Percentiles rank a stretch among this genome's conserved stretches.
These are phyloP conservation scores for Poa annua DNA, from an alignment of 176 grass and related monocot species.

Conservation along the genomic window DNA sequence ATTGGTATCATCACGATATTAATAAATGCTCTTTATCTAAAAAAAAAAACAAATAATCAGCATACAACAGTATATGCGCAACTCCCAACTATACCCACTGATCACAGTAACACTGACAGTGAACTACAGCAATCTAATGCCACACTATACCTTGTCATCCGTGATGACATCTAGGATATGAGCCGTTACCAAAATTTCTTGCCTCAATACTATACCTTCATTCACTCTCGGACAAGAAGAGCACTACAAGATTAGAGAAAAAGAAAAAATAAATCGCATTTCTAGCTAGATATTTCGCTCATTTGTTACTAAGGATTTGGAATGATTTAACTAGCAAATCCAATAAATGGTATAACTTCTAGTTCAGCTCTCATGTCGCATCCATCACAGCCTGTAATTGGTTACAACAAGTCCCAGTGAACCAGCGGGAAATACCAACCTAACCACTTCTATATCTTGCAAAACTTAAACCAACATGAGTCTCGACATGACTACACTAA, in stretches of 20 bases:
- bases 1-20: too few species aligned
- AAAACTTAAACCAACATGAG: constrained; percentile 5
- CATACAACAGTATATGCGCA: too few species aligned
- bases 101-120: constrained; percentile 13
- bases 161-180: not conserved
- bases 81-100: constrained; percentile 14
- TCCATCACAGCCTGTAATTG: not conserved
- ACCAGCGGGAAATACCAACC: not conserved
- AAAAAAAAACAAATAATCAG: too few species aligned
- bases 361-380: not conserved
- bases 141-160: constrained; percentile 14
- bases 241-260: constrained; percentile 21
- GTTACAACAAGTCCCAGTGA: not conserved
- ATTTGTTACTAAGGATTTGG: not conserved
- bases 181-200: not conserved
- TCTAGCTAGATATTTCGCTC: constrained; percentile 1
- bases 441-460: not conserved
- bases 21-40: too few species aligned
- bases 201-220: constrained; percentile 13
- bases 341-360: constrained; percentile 8
- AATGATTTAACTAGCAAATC: constrained; percentile 18
- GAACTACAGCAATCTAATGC: constrained; percentile 21
- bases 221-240: constrained; percentile 13
- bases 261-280: constrained; percentile 14
- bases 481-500: not conserved